Evolutionary conservation across 768 basidiomycete species (phyloP).

Genomic region (Lenzites betulinus): DNA sequence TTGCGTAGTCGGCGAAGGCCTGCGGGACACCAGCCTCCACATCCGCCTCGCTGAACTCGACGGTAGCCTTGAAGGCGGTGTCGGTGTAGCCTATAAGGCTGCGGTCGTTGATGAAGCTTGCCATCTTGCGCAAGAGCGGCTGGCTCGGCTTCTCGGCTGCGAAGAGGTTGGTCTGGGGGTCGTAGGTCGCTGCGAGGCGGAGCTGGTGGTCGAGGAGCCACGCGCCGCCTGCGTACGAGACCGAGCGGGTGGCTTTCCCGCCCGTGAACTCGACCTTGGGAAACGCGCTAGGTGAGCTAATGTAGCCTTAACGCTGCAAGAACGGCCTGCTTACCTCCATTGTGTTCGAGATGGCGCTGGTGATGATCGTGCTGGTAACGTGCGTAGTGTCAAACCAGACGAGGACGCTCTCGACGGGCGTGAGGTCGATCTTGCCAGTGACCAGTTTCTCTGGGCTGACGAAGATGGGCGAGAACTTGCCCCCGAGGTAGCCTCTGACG

Average conservation of each 20-base stretch:
- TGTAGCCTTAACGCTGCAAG: neutral
- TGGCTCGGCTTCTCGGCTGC: neutral
- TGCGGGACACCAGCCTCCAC: neutral
- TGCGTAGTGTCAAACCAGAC: neutral
- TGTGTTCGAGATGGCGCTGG: neutral
- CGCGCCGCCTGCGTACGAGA: neutral
- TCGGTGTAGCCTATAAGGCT: neutral
- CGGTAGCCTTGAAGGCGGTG: neutral
- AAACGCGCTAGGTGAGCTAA: no score
- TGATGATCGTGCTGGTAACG: neutral
- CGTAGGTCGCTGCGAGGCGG: neutral
- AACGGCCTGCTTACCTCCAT: neutral
- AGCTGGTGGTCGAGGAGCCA: neutral
- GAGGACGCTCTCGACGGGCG: neutral
- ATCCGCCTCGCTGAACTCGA: neutral
- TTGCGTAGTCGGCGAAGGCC: neutral
- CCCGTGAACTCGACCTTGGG: neutral
- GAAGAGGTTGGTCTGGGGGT: neutral
- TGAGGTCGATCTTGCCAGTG: neutral
- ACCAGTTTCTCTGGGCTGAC: neutral
- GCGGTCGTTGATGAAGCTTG: neutral
- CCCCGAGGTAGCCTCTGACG: neutral
- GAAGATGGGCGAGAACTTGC: neutral
- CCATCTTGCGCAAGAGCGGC: neutral
- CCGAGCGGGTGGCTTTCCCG: neutral